Evolutionary conservation across 768 basidiomycete genomes (phyloP), one percentile per base, ranked within the genome.

Genomic region (Phylloporus sp.): DNA sequence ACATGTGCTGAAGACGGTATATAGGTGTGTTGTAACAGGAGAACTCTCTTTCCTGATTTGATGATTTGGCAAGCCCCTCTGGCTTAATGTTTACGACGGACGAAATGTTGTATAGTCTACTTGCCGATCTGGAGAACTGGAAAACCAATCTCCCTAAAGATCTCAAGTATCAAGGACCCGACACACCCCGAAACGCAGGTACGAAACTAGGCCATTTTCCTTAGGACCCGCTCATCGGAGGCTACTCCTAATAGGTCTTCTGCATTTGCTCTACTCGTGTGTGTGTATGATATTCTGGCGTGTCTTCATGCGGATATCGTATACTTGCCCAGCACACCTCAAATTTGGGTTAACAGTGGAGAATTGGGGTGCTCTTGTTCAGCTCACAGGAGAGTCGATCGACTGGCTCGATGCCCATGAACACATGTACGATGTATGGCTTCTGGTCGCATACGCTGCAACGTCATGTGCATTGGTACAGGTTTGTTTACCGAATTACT

Each of bases 261-360:
- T 99, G 22, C 94, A 97, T 69, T 70, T 97, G 47, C 76, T 92
- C 35, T 94, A 91, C 67, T 81, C 88, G 27, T 92, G 90, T 63
- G 85, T 97, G 39, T 86, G 85, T 59, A 97, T 98, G 84, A 89
- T 98, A 69, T 95, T 97, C 72, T 97, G 92, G 85, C 87, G 95
- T 45, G 93, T 97, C 28, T 98, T 97, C 75, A 95, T 97, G 91
- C 83, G 95, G 46, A 92, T 97, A 70, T 93, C 91, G 52, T 98
- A 97, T 72, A 79, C 84, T 18, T 89, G 91, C 64, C 94, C 95
- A 9, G 81, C 81, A 11, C 93, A 97, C 63, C 80, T 95, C 63
- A 94, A 89, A 65, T 93, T 95, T 61, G 79, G 81, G 34, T 71
- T 95, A 57, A 88, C 85, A 2, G 78, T 93, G 24, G 85, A 86